phyloP scores from a whole-genome alignment of 306 rosid genomes.

The Hippophae tibetana region DNA sequence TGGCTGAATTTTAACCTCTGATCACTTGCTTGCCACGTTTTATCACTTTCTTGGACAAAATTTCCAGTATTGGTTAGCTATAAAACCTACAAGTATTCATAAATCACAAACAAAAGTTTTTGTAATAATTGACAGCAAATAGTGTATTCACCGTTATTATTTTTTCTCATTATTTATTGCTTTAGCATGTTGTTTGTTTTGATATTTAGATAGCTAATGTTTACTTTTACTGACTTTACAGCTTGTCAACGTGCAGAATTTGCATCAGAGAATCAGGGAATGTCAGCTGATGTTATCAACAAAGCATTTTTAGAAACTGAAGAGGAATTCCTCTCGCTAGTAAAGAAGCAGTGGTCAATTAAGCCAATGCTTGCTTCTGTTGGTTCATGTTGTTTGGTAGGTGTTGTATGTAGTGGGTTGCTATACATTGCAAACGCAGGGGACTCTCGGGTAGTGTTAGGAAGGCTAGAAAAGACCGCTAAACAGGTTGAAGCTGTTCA shows the following conservation, averaged over 20 bases:
- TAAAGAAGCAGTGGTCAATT: constrained; percentile 59
- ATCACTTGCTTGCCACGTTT: no score
- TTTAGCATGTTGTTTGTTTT: neutral
- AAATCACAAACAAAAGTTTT: no score
- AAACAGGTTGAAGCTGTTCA: constrained; percentile 75
- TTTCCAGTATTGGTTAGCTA: no score
- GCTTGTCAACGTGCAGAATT: constrained; percentile 65
- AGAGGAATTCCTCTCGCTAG: constrained; percentile 72
- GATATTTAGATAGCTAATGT: constrained; percentile 28
- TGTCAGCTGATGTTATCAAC: constrained; percentile 76
- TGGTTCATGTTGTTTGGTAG: constrained; percentile 87
- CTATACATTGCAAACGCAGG: constrained; percentile 92
- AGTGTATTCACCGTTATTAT: neutral
- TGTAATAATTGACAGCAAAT: no score
- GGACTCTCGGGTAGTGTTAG: constrained; percentile 91
- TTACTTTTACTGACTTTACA: constrained; percentile 38
- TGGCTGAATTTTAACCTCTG: no score
- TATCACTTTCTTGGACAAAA: no score
- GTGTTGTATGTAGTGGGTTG: constrained; percentile 64
- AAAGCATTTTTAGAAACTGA: constrained; percentile 86
- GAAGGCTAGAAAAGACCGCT: constrained; percentile 39
- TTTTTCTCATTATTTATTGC: neutral
- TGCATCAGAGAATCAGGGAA: constrained; percentile 52
- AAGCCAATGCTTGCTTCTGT: constrained; percentile 87
- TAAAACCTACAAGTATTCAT: no score